phyloP scores from a whole-genome alignment of 2,329 filamentous ascomycete genomes.

The Phialophora macrospora region DNA sequence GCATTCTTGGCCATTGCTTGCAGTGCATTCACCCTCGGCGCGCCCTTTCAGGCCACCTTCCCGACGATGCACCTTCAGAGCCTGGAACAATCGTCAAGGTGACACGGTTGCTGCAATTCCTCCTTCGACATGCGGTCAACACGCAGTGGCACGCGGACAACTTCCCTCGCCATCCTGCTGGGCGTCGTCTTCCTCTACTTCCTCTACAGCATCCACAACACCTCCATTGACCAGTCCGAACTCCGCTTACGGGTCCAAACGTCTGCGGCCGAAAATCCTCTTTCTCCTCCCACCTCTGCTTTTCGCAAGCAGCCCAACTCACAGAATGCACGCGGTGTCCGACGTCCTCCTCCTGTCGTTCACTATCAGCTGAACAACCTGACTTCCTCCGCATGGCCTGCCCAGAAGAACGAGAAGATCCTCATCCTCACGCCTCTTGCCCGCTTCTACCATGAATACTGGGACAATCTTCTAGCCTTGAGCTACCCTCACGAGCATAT shows the following conservation, averaged over 20 bases:
- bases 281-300: slow-evolving; percentile 75
- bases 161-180: slow-evolving; percentile 29
- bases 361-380: slow-evolving; percentile 96
- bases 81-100: slow-evolving; percentile 51
- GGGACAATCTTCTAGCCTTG: slow-evolving; percentile 86
- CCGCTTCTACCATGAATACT: slow-evolving; percentile 91
- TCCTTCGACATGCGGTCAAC: slow-evolving; percentile 38
- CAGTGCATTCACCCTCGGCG: background rate
- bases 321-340: slow-evolving; percentile 26
- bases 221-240: slow-evolving; percentile 30
- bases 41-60: slow-evolving; percentile 53
- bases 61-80: slow-evolving; percentile 57
- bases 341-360: slow-evolving; percentile 74
- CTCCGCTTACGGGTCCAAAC: slow-evolving; percentile 55
- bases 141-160: slow-evolving; percentile 32
- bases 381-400: slow-evolving; percentile 76
- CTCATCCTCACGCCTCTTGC: slow-evolving; percentile 92
- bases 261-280: slow-evolving; percentile 68
- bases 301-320: slow-evolving; percentile 67
- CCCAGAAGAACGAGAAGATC: slow-evolving; percentile 80
- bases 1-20: too few relatives aligned
- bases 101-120: slow-evolving; percentile 21
- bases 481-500: slow-evolving; percentile 93
- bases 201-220: slow-evolving; percentile 32
- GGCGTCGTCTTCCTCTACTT: slow-evolving; percentile 36